Evolutionary conservation across 441 rosid genomes (phyloP).

Genomic region (Rhodomyrtus psidioides): DNA sequence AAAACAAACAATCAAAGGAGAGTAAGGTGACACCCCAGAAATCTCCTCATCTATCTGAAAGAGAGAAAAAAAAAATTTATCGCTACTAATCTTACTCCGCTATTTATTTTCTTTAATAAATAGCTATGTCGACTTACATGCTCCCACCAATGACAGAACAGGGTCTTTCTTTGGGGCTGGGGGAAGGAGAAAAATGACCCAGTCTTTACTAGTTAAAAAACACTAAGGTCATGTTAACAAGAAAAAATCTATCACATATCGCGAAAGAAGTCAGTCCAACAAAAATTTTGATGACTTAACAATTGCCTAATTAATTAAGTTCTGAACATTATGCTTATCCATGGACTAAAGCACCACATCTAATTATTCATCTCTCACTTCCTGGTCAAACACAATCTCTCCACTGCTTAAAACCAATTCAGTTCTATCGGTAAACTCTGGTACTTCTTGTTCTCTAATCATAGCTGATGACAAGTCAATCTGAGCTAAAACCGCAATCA

Average conservation of each 20-base stretch:
- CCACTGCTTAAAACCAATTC: background rate
- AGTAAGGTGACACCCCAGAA: background rate
- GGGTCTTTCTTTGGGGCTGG: background rate
- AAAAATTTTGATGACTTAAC: background rate
- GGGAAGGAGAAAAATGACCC: background rate
- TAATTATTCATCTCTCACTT: background rate
- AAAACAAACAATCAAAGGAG: slow-evolving; percentile 4
- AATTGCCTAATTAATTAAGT: background rate
- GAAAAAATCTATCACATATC: background rate
- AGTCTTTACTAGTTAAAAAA: too few species aligned
- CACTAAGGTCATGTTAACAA: too few species aligned
- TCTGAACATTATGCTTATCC: background rate
- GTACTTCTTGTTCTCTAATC: background rate
- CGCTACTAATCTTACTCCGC: background rate
- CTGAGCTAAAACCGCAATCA: background rate
- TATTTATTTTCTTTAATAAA: background rate
- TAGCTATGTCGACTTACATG: background rate
- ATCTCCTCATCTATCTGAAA: background rate
- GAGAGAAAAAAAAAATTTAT: background rate
- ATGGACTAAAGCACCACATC: background rate
- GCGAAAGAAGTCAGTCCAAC: background rate
- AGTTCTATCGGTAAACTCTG: background rate
- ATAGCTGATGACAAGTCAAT: background rate
- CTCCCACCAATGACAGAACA: background rate
- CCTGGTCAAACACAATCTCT: background rate